Evolutionary conservation across 805 yeast species (phyloP), one percentile per base, ranked within the genome.

Genomic region (Candida namnaoensis): DNA sequence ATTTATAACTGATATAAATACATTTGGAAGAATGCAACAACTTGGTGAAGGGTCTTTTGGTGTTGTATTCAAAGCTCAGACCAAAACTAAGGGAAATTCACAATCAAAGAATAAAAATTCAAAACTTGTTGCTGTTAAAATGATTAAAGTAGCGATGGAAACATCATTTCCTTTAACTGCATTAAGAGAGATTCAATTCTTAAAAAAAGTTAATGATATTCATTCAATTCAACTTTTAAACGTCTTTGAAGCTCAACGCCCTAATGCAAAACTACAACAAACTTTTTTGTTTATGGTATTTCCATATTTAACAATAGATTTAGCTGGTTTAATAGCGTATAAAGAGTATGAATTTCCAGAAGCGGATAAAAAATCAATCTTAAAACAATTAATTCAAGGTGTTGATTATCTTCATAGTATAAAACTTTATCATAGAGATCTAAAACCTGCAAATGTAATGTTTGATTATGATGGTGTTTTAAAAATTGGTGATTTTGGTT

Each of bases 401-500:
- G 71, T 93, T 34, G 77, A 84, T 45, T 93, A 81, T 55, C 76
- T 93, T 28, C 99, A 93, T 56, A 61, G 65, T 10, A 64, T 68
- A 34, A 61, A 65, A 26, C 76, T 66, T 48, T 65, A 76, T 44
- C 99, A 93, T 60, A 72, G 99, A 43, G 99, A 93, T 56, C 86
- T 93, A 44, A 93, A 93, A 61, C 88, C 98, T 0, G 96, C 99
- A n/a, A 93, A 93, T 54, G 84, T 93, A 32, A 71, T 93, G 34
- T 72, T 93, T 8, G 90, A 84, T 53, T 74, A 70, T 40, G 65
- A 70, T 40, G 99, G 99, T 1, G 65, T 77, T 8, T 68, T 95
- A 34, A 91, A 91, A 54, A 77, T 93, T 38, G 99, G 96, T 2
- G 99, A 93, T 64, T 95, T 93, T 60, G 99, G 99, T 1, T 68